Conservation (phyloP, 495 filamentous ascomycete species). For the Xylaria scruposa region DNA sequence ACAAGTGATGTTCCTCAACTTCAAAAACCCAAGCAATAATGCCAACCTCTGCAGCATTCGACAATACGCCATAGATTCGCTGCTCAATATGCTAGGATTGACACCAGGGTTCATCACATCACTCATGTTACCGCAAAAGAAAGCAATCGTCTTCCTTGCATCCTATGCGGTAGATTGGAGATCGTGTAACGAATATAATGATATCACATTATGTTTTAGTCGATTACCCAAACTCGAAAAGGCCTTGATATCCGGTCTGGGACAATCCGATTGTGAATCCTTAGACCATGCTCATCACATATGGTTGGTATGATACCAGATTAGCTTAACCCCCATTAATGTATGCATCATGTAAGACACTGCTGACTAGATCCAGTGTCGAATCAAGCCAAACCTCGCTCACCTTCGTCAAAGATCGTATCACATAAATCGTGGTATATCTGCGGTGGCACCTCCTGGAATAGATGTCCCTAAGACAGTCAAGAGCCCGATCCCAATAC, state of each 20-base stretch:
- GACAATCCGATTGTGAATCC: not conserved
- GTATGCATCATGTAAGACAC: not conserved
- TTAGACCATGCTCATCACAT: not conserved
- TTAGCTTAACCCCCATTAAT: too few species aligned
- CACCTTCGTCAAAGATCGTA: not conserved
- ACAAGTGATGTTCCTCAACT: conserved; percentile 3
- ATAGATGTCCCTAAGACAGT: not conserved
- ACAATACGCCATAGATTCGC: not conserved
- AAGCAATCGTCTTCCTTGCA: conserved; percentile 2
- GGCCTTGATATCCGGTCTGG: not conserved
- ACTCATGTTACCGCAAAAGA: not conserved
- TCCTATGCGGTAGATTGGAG: conserved; percentile 10
- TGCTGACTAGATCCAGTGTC: not conserved
- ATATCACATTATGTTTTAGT: conserved; percentile 1
- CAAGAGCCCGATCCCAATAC: too few species aligned
- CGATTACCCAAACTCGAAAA: not conserved
- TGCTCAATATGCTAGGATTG: not conserved
- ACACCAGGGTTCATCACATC: not conserved
- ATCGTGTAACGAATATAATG: not conserved
- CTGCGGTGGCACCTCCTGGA: not conserved
- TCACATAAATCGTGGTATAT: not conserved
- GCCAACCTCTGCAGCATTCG: not conserved
- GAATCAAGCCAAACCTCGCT: not conserved
- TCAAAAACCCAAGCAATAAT: not conserved
- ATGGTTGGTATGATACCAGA: not conserved